Base-by-base conservation (phyloP, 176 grass and related monocot genomes). In the Ensete glaucum region DNA sequence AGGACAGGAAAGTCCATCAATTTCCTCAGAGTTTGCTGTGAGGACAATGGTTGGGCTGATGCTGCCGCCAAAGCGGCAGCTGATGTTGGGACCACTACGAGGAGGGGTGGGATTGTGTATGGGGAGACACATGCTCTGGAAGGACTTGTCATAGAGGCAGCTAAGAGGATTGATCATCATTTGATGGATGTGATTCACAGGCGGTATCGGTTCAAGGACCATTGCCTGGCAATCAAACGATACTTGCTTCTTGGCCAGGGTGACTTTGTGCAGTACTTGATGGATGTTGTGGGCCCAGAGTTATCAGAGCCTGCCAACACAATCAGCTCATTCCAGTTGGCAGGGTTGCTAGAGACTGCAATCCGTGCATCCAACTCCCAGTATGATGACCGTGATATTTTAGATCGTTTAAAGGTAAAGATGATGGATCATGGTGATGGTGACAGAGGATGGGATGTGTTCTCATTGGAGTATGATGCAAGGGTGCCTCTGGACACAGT, bases 201-300 rank as follows among this genome's bases (percentile, higher is more conserved):
- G 48, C 59, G 85, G 49, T 97, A 92, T 57, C 77, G 85, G 48
- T 97, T 97, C 73, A 92, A 88, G 72, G 93, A 97, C 6, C 93
- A 97, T 83, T 97, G 93, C 34, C 83, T 97, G 0, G 93, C 93
- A 11, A 97, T 97, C 73, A 97, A 97, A 82, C 76, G 87, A 27
- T 97, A 97, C 79, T 87, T 97, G 84, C 93, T 97, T 81, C 87
- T 97, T 9, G 93, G 93, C 22, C 93, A 97, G 86, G 93, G 93
- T 80, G 93, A 97, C 67, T 97, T 97, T 83, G 90, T 97, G 9
- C 93, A 97, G 77, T 97, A 92, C 83, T 78, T 97, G 54, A 97
- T 97, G 93, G 87, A 92, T 16, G 79, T 88, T 81, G 93, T 97
- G 27, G 93, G 93, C 26, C 93, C 93, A 43, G 93, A 97, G 81